Percentiles rank a stretch among this genome's conserved stretches.
Conservation (phyloP, 2,329 filamentous ascomycete species). For the Lasiodiplodia sp. region DNA sequence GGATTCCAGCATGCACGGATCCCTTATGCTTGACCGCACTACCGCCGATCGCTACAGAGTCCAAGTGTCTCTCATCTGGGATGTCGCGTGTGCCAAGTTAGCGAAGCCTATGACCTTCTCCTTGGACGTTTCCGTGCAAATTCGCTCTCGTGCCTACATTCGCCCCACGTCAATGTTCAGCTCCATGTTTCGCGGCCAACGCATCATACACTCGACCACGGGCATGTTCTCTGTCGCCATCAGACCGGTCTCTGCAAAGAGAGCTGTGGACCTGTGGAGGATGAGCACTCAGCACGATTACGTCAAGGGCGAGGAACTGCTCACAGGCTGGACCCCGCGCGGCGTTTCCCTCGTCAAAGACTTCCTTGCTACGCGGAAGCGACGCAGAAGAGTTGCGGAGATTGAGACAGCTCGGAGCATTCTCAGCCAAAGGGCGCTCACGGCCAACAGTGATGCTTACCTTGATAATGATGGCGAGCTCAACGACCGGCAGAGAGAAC, state of each 20-base stretch:
- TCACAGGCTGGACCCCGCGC: constrained; percentile 85
- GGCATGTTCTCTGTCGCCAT: constrained; percentile 87
- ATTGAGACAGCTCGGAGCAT: constrained; percentile 77
- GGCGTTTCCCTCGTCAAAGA: constrained; percentile 92
- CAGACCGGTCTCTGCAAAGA: constrained; percentile 87
- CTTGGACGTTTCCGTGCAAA: constrained; percentile 80
- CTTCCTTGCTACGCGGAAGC: constrained; percentile 77
- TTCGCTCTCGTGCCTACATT: constrained; percentile 82
- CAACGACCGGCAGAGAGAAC: constrained; percentile 45
- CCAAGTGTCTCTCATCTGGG: constrained; percentile 86
- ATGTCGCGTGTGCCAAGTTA: constrained; percentile 81
- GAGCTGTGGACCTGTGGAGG: constrained; percentile 91
- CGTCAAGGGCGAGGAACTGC: constrained; percentile 90
- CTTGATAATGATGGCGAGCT: constrained; percentile 35
- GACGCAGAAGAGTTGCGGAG: constrained; percentile 76
- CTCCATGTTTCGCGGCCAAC: constrained; percentile 81
- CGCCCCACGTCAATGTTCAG: constrained; percentile 88
- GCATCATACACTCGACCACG: constrained; percentile 86
- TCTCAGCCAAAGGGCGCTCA: constrained; percentile 61
- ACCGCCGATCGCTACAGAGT: constrained; percentile 94
- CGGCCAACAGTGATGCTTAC: constrained; percentile 31
- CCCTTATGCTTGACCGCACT: constrained; percentile 88
- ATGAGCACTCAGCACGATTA: constrained; percentile 96
- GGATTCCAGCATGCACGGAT: constrained; percentile 93
- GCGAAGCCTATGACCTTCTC: constrained; percentile 89